Evolutionary conservation across 2,329 filamentous ascomycete species (phyloP).

Genomic region (Cladosporium colombiae): DNA sequence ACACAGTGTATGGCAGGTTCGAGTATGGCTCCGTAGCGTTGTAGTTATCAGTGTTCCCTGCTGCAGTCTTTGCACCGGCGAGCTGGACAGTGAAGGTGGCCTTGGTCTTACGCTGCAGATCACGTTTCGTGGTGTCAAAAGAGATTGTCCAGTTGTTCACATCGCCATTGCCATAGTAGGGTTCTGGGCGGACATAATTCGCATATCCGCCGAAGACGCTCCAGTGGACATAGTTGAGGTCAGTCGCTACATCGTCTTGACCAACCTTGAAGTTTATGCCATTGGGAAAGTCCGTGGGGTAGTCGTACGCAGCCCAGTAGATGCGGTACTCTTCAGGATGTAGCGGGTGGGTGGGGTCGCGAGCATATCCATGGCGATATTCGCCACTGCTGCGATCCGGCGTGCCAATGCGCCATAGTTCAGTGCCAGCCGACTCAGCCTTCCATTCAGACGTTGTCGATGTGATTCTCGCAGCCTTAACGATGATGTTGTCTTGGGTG

Average conservation of each 20-base stretch:
- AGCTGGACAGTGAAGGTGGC: constrained; percentile 65
- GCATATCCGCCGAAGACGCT: constrained; percentile 61
- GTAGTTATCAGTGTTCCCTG: constrained; percentile 62
- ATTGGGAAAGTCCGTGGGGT: constrained; percentile 58
- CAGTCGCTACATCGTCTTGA: constrained; percentile 48
- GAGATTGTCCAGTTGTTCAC: constrained; percentile 63
- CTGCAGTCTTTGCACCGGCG: constrained; percentile 62
- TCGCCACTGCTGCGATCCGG: constrained; percentile 64
- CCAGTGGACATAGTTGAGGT: constrained; percentile 68
- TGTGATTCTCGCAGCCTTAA: constrained; percentile 46
- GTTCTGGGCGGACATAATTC: constrained; percentile 48
- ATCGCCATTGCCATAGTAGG: constrained; percentile 47
- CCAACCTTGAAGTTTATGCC: constrained; percentile 62
- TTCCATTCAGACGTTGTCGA: constrained; percentile 50
- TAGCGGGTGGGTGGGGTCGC: constrained; percentile 50
- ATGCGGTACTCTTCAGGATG: constrained; percentile 60
- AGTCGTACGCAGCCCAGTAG: constrained; percentile 64
- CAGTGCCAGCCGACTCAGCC: constrained; percentile 57
- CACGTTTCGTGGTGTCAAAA: constrained; percentile 50
- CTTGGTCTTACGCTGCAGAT: constrained; percentile 44
- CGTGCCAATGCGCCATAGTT: constrained; percentile 64
- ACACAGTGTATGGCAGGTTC: constrained; percentile 55
- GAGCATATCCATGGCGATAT: constrained; percentile 58
- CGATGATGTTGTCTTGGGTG: constrained; percentile 52
- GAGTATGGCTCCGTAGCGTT: constrained; percentile 56